Base-by-base conservation (phyloP, 306 rosid species). In the Vigna angularis region DNA sequence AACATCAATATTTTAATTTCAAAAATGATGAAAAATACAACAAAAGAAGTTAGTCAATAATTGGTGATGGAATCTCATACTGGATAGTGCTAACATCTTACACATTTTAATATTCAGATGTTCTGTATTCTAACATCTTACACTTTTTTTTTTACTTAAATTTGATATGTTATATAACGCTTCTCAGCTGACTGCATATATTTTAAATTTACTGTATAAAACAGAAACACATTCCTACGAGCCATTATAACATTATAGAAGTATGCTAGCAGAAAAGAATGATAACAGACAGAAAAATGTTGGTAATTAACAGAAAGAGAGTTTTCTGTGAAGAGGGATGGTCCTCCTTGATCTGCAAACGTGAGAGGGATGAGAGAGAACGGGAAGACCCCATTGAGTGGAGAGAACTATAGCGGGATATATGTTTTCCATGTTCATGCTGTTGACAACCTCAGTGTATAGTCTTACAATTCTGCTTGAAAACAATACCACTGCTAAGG, bases 361-460 rank as follows among this genome's bases (percentile, higher is more conserved):
- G 10, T 64, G 42, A 55, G 91, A 85, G 7, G 88, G 79, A 73
- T 87, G 89, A 74, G 90, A 83, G 0, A 91, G 48, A 87, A 85
- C 85, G 14, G 97, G 96, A 70, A 91, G 79, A 17, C 96, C 98
- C 97, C 87, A 87, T 7, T 93, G 90, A 22, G 93, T 74, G 9
- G 87, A 82, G 18, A 90, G 81, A 82, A 88, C 68, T 78, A 89
- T 38, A 22, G 75, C 68, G 0, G 97, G 90, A 55, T 67, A 80
- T 0, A 55, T 76, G 59, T 73, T 85, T 59, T 87, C 91, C 28
- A 77, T 45, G 73, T 78, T 90, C 82, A 86, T 75, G 81, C 83
- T 28, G 30, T 68, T 84, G 3, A 83, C 84, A 59, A 91, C 36
- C 2, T 91, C 85, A 66, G 3, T 77, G 83, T 73, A 90, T 11